These are phyloP conservation scores for Candida piceae DNA, from an alignment of 805 yeast genomes.

Conservation along the genomic window DNA sequence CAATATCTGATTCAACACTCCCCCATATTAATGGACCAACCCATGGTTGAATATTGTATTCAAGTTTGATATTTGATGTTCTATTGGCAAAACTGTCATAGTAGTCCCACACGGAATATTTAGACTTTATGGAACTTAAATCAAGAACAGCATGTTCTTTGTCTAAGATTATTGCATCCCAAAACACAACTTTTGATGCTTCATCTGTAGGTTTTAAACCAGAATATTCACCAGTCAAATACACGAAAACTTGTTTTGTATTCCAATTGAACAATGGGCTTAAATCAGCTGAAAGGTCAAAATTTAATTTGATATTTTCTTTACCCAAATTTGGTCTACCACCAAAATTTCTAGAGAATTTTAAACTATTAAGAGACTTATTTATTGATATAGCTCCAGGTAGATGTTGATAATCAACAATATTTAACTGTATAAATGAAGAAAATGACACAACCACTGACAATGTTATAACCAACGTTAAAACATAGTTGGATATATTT, in stretches of 20 bases:
- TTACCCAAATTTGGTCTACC: conserved; percentile 60
- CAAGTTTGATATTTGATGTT: conserved; percentile 63
- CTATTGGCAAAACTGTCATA: conserved; percentile 56
- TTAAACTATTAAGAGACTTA: conserved; percentile 19
- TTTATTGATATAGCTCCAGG: conserved; percentile 20
- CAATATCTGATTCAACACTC: conserved; percentile 32
- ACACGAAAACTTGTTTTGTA: conserved; percentile 92
- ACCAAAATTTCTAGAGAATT: conserved; percentile 40
- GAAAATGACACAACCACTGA: conserved; percentile 42
- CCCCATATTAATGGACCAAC: conserved; percentile 80
- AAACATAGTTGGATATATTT: conserved; percentile 45
- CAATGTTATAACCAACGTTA: conserved; percentile 46
- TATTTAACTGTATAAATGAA: conserved; percentile 45
- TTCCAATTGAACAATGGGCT: conserved; percentile 89
- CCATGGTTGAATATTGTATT: conserved; percentile 91
- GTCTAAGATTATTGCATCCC: conserved; percentile 78
- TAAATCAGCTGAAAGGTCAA: conserved; percentile 73
- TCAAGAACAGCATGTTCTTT: conserved; percentile 54
- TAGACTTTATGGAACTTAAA: conserved; percentile 51
- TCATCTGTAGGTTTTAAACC: conserved; percentile 35
- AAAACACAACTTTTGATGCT: conserved; percentile 62
- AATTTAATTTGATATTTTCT: conserved; percentile 67
- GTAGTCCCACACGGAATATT: conserved; percentile 86
- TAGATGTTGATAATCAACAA: conserved; percentile 39
- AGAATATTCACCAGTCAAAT: conserved; percentile 79